Conservation (phyloP, 2,329 filamentous ascomycete genomes). For the Ceratocystis lukuohia region DNA sequence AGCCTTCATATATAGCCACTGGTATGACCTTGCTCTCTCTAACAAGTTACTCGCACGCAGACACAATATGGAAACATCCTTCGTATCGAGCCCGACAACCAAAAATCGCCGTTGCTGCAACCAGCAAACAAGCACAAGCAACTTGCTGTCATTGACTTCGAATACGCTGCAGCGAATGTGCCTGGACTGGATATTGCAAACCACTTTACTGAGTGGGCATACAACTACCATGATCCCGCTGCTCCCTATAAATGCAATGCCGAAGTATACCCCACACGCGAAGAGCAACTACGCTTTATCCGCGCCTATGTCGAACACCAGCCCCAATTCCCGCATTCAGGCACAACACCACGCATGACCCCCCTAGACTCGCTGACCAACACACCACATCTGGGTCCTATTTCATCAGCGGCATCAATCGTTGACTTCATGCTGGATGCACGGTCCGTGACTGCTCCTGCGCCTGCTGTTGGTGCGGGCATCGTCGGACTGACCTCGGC, state of each 20-base stretch:
- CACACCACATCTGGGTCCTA: conserved; percentile 29
- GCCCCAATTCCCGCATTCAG: conserved; percentile 47
- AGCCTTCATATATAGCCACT: neutral
- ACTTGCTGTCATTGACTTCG: conserved; percentile 93
- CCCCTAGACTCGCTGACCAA: conserved; percentile 31
- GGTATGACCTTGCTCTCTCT: neutral
- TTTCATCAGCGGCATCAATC: conserved; percentile 38
- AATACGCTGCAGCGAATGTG: conserved; percentile 84
- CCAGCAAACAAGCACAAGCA: conserved; percentile 92
- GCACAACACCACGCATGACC: conserved; percentile 37
- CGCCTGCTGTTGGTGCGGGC: conserved; percentile 28
- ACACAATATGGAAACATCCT: conserved; percentile 98
- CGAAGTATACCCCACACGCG: conserved; percentile 56
- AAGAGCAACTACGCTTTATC: conserved; percentile 76
- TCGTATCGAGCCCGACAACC: conserved; percentile 50
- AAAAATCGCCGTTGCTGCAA: conserved; percentile 74
- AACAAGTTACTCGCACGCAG: conserved; percentile 32
- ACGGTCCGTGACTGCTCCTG: conserved; percentile 37
- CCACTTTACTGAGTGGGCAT: conserved; percentile 96
- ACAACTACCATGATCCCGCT: conserved; percentile 77
- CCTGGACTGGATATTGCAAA: conserved; percentile 89
- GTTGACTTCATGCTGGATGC: conserved; percentile 72
- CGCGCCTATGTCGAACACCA: conserved; percentile 75
- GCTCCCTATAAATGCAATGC: conserved; percentile 54
- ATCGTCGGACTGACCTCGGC: conserved; percentile 24